Base-by-base conservation (phyloP, 257 asterid species). In the Solanum okadae region DNA sequence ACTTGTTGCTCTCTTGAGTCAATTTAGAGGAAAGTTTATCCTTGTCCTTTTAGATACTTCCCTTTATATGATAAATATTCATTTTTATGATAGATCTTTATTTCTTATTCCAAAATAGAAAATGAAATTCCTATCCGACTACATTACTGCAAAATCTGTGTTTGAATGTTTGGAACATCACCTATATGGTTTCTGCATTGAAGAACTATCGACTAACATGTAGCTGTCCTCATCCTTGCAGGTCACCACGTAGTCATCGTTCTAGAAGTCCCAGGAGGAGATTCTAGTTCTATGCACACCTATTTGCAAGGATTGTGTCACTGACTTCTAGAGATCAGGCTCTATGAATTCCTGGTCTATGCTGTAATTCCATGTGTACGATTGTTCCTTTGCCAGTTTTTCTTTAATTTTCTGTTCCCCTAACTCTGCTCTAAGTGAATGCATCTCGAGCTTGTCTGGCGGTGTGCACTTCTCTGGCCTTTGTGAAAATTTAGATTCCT, bases 181-280 rank as follows among this genome's bases (percentile, higher is more conserved):
- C 12, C 71, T 18, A 27, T 31, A 31, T 18, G 70, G 20, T 46
- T 82, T 49, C 22, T 31, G 86, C 8, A 9, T 31, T 82, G 86
- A 82, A 82, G 70, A 49, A 49, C 8, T 31, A 31, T 31, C 0
- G 2, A 44, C 8, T 77, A 16, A 33, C 20, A 13, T 88, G 65
- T 9, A 42, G 85, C 68, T 68, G 12, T 42, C 88, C 68, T 85
- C 59, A 52, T 91, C 83, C 78, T 77, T 91, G 87, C 94, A 95
- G 99, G 89, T 96, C 98, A 25, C 99, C 99, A 34, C 99, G 94
- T 11, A 91, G 93, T 84, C 98, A 90, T 88, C 98, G 98, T 35
- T 96, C 99, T 77, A 92, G 99, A 92, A 96, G 98, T 88, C 99
- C 99, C 20, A 93, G 98, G 92, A 93, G 98, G 91, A 94, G 99